phyloP scores from a whole-genome alignment of 257 asterid species.

The Rauvolfia tetraphylla region DNA sequence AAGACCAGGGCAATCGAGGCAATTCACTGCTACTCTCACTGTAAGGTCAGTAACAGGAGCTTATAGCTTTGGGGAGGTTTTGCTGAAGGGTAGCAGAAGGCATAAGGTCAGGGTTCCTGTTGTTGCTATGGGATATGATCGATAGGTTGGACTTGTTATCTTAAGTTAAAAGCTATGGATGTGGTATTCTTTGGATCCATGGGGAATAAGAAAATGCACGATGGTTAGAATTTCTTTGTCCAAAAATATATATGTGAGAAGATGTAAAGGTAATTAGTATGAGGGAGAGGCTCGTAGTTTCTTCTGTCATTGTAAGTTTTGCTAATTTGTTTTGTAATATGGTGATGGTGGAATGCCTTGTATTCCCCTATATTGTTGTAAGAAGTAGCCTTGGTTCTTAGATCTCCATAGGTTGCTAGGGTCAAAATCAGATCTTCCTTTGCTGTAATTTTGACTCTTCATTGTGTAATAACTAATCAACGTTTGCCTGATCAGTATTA shows the following conservation, averaged over 20 bases:
- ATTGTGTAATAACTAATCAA: constrained; percentile 8
- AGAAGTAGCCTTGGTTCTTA: constrained; percentile 31
- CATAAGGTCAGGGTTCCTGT: constrained; percentile 93
- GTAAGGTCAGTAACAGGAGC: constrained; percentile 67
- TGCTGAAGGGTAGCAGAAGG: constrained; percentile 82
- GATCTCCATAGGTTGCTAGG: constrained; percentile 3
- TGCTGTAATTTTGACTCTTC: constrained; percentile 11
- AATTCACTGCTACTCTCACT: constrained; percentile 63
- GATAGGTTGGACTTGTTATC: constrained; percentile 26
- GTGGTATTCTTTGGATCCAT: constrained; percentile 41
- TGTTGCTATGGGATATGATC: constrained; percentile 74
- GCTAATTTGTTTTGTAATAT: constrained; percentile 41
- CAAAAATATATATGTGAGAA: constrained; percentile 16
- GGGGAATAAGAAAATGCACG: constrained; percentile 43
- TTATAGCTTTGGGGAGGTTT: constrained; percentile 93
- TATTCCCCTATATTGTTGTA: constrained; percentile 30
- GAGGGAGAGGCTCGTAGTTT: constrained; percentile 24
- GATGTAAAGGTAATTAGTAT: constrained; percentile 48
- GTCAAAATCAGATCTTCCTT: constrained; percentile 8
- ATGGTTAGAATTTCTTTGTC: constrained; percentile 34
- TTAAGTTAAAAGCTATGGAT: constrained; percentile 7
- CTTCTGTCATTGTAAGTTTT: constrained; percentile 42
- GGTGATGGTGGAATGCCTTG: constrained; percentile 51
- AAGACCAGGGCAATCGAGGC: constrained; percentile 59
- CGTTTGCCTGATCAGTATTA: not conserved